Evolutionary conservation across 2,329 filamentous ascomycete species (phyloP), one percentile per base, ranked within the genome.

Genomic region (Ascochyta lentis): DNA sequence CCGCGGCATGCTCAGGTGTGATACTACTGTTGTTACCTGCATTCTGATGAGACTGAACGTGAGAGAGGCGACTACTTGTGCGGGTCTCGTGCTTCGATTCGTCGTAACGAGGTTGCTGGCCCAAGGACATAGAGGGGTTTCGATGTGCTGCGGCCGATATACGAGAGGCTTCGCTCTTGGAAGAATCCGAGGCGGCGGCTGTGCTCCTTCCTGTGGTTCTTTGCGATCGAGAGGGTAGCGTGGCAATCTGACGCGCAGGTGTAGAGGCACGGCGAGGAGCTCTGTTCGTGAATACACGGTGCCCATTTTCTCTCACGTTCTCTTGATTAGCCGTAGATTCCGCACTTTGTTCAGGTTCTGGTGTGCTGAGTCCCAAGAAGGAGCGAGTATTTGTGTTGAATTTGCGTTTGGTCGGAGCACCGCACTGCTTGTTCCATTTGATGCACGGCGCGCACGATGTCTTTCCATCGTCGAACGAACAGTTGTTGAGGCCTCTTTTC

Each of bases 401-500:
- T 0, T 23, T 27, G 6, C 46, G 40, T 9, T 45, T 49, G 16
- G 41, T 40, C 3, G 52, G 41, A 10, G 52, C 46, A 23, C 46
- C 40, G 27, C 46, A 55, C 9, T 29, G 42, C 24, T 49, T 55
- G 15, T 12, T 12, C 46, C 46, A 45, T 26, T 49, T 44, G 7
- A 51, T 49, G 12, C 60, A 66, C 9, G 44, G 51, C 24, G 58
- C 49, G 40, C 64, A 63, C 2, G 47, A 55, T 7, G 31, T n/a
- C 0, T 7, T 46, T 9, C 58, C 56, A 31, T 52, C 34, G 22
- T 49, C 41, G 6, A 35, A 49, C 52, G 40, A 45, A 23, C 61
- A 66, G 0, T 23, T 54, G 31, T 53, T 62, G 23, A 61, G 59
- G 0, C 62, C 64, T n/a, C 60, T 45, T 22, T 22, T 47, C 8